These are phyloP conservation scores for Oropetium thomaeum DNA, from an alignment of 176 grass and related monocot species.

Conservation along the genomic window DNA sequence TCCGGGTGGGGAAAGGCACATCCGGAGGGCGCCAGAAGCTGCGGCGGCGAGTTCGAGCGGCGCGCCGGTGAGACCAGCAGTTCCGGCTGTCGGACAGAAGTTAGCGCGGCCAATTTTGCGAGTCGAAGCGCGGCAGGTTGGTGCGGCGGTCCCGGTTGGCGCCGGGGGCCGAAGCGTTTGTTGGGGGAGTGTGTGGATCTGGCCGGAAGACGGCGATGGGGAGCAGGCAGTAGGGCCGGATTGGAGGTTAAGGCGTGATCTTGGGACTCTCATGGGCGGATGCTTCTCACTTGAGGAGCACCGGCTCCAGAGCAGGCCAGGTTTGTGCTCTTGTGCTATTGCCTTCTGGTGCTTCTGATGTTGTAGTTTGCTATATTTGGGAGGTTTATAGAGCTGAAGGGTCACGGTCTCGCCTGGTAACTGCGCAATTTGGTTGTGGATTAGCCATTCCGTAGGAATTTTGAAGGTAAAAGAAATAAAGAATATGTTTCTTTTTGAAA, in stretches of 20 bases:
- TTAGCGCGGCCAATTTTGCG: neutral
- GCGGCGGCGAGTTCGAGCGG: slow-evolving; percentile 29
- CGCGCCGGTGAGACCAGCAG: neutral
- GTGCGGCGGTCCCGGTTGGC: slow-evolving; percentile 17
- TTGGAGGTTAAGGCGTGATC: slow-evolving; percentile 38
- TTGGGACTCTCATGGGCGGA: slow-evolving; percentile 61
- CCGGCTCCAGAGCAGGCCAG: slow-evolving; percentile 54
- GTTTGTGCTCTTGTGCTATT: slow-evolving; percentile 34
- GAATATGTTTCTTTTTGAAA: neutral
- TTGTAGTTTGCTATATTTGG: neutral
- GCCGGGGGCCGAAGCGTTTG: neutral
- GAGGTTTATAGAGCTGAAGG: neutral
- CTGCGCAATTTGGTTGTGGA: slow-evolving; percentile 3
- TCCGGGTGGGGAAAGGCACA: slow-evolving; percentile 13
- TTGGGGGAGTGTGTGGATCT: slow-evolving; percentile 36
- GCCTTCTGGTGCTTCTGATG: neutral
- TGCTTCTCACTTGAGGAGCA: slow-evolving; percentile 89
- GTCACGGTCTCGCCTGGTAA: neutral
- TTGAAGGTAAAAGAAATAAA: neutral
- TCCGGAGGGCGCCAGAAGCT: slow-evolving; percentile 22
- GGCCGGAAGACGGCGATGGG: slow-evolving; percentile 32
- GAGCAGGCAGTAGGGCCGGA: slow-evolving; percentile 18
- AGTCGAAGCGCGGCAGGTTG: neutral
- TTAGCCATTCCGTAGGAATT: neutral
- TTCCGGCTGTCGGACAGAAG: neutral